Evolutionary conservation across 805 yeast genomes (phyloP), one percentile per base, ranked within the genome.

Genomic region (Spathaspora sp.): DNA sequence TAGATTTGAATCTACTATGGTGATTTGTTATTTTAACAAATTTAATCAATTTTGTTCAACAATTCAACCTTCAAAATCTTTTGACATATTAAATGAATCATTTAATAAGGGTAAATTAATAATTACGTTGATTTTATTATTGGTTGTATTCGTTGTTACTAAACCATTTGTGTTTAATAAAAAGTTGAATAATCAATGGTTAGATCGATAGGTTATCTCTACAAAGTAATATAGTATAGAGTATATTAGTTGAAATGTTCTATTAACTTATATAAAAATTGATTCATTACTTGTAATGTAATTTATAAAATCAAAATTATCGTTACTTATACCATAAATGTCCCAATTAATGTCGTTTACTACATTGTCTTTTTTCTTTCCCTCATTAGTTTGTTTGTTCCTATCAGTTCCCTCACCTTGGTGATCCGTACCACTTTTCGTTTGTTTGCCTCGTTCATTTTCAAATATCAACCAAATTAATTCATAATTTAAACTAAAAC

Each of bases 31-130:
- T 38, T 69, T 82, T 44, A 89, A 86, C 17, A 54, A 61, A 28
- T 67, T 76, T 45, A 96, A 89, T 62, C 65, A 87, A 6, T 92
- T 88, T 70, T 88, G 92, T 61, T 85, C 96, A 0, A 75, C 82
- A 51, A 76, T 87, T 16, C 79, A 86, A 48, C 97, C 98, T 0
- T 89, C 97, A 0, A 80, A 81, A 43, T 88, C 89, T 40, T 92
- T 89, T 68, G 99, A 93, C 68, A 74, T 81, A 48, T 75, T 93
- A 64, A 80, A 84, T 23, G 69, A 76, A 29, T 75, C 77, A 48
- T 94, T 94, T 63, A 89, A 86, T 59, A 86, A 82, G 60, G 62
- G 72, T 12, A 85, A 83, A 57, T 76, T 93, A 44, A 46, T 86
- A 6, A 55, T 75, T 5, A 88, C 97, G 0, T 76, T 92, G 2